Evolutionary conservation across 139 green algal genomes (phyloP).

Genomic region (Volvox africanus): DNA sequence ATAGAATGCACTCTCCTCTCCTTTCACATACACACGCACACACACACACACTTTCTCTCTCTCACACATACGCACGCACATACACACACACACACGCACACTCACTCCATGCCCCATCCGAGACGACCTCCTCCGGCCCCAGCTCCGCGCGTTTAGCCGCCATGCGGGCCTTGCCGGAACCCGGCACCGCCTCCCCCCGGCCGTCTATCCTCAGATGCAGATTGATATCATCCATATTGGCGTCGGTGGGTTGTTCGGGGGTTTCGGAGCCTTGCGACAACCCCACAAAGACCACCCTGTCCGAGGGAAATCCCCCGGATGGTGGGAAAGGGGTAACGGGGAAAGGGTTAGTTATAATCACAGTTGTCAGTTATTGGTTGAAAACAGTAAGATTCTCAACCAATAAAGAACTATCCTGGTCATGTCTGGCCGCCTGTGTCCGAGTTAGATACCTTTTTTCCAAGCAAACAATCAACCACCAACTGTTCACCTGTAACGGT

Average conservation of each 20-base stretch:
- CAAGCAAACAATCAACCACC: background rate
- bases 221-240: background rate
- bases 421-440: background rate
- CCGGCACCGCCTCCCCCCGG: background rate
- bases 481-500: background rate
- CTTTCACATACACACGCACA: too few relatives aligned
- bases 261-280: background rate
- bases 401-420: too few relatives aligned
- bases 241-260: background rate
- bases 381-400: too few relatives aligned
- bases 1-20: background rate
- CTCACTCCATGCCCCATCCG: background rate
- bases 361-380: background rate
- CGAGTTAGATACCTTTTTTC: too few relatives aligned
- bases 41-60: background rate
- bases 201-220: background rate
- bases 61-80: background rate
- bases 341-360: too few relatives aligned
- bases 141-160: background rate
- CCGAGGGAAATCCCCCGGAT: too few relatives aligned
- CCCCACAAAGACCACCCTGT: slow-evolving; percentile 4
- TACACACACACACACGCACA: background rate
- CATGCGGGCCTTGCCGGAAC: background rate
- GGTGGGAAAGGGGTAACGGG: background rate
- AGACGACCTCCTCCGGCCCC: background rate